Evolutionary conservation across 1,284 basidiomycete genomes (phyloP).

Genomic region (Phellinidium pouzarii): DNA sequence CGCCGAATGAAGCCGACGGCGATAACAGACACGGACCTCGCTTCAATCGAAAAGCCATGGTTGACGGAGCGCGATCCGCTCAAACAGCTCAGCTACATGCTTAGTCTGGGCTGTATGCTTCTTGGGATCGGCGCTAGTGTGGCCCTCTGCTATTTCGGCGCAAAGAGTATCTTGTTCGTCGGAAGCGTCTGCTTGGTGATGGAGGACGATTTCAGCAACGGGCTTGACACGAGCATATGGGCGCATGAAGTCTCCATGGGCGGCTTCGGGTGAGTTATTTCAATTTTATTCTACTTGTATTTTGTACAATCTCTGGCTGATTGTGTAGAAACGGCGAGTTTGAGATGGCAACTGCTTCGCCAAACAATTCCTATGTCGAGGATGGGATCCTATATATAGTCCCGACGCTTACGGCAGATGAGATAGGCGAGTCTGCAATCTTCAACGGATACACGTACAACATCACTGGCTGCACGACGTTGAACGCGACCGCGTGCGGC

Average conservation of each 20-base stretch:
- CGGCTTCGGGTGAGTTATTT: constrained; percentile 65
- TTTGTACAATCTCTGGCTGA: background rate
- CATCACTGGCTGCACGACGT: constrained; percentile 68
- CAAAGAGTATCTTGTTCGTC: constrained; percentile 44
- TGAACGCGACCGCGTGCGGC: constrained; percentile 52
- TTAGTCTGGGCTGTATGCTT: constrained; percentile 55
- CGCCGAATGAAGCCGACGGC: constrained; percentile 8
- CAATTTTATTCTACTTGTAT: constrained; percentile 7
- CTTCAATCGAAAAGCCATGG: constrained; percentile 69
- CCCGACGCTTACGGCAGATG: constrained; percentile 77
- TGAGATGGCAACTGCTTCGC: constrained; percentile 77
- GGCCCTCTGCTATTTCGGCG: constrained; percentile 49
- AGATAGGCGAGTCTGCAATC: constrained; percentile 51
- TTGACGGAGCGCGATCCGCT: constrained; percentile 54
- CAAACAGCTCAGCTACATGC: constrained; percentile 52
- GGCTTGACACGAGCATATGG: constrained; percentile 65
- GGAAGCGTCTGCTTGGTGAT: constrained; percentile 66
- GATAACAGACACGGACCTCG: constrained; percentile 18
- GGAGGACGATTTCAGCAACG: constrained; percentile 66
- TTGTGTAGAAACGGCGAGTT: constrained; percentile 70
- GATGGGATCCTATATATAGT: constrained; percentile 76
- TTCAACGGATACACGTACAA: constrained; percentile 73
- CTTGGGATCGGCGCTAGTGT: constrained; percentile 48
- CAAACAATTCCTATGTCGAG: constrained; percentile 75
- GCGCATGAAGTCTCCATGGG: constrained; percentile 74